Evolutionary conservation across 306 rosid species (phyloP).

Genomic region (Ochetophila trinervis): DNA sequence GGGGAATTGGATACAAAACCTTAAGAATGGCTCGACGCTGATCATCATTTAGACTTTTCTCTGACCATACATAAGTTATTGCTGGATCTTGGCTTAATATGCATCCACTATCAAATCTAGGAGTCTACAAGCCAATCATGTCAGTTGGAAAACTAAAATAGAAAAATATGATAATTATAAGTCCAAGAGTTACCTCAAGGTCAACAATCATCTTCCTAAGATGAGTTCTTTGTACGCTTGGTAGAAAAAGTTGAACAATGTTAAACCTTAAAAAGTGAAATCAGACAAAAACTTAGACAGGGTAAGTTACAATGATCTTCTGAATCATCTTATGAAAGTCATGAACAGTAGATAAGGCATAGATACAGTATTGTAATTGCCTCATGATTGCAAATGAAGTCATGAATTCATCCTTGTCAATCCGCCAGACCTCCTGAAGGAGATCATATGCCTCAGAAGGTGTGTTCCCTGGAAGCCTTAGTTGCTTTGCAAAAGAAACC

Average conservation of each 20-base stretch:
- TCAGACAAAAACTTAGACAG: conserved; percentile 30
- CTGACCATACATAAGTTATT: conserved; percentile 74
- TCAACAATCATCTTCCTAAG: conserved; percentile 86
- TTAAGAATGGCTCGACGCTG: conserved; percentile 88
- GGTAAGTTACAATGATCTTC: conserved; percentile 4
- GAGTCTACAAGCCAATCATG: conserved; percentile 57
- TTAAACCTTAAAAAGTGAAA: conserved; percentile 65
- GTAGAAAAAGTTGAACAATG: conserved; percentile 72
- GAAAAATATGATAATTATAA: background rate
- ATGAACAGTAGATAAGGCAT: background rate
- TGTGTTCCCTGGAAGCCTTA: conserved; percentile 66
- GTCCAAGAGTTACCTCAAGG: conserved; percentile 54
- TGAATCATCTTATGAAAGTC: background rate
- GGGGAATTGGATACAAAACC: conserved; percentile 40
- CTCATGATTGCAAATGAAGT: conserved; percentile 86
- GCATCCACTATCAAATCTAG: conserved; percentile 85
- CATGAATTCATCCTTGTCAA: conserved; percentile 75
- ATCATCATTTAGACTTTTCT: conserved; percentile 74
- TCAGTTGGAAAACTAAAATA: background rate
- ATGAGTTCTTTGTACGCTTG: conserved; percentile 54
- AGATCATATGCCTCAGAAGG: conserved; percentile 58
- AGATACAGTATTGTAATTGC: conserved; percentile 31
- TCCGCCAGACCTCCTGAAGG: conserved; percentile 68
- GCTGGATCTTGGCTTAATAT: conserved; percentile 91
- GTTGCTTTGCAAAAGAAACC: conserved; percentile 81